Evolutionary conservation across 2,329 filamentous ascomycete genomes (phyloP).

Genomic region (Sporothrix sp.): DNA sequence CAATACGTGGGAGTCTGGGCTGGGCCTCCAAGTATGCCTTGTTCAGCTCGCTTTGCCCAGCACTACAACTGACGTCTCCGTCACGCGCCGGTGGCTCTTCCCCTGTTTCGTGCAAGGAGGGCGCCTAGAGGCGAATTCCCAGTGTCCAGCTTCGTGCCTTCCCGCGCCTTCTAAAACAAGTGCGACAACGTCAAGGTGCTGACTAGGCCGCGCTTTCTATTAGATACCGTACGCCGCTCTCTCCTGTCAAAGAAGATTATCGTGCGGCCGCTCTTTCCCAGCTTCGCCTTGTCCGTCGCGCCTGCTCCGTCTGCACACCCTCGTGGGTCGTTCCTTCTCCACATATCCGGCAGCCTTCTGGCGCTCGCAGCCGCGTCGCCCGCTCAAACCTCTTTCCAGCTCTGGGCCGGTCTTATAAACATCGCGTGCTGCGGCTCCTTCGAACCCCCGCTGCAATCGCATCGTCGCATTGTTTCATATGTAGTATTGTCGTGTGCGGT

Average conservation of each 20-base stretch:
- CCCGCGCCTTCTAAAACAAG: background rate
- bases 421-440: too few relatives aligned
- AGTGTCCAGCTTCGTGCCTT: conserved; percentile 4
- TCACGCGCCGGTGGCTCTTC: background rate
- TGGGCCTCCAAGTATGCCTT: background rate
- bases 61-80: background rate
- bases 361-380: too few relatives aligned
- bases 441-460: too few relatives aligned
- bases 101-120: background rate
- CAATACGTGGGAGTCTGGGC: too few relatives aligned
- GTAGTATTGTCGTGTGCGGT: background rate
- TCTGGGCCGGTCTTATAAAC: too few relatives aligned
- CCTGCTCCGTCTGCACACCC: background rate
- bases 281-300: background rate
- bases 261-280: background rate
- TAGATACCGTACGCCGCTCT: too few relatives aligned
- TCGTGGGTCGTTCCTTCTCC: background rate
- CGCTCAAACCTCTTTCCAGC: too few relatives aligned
- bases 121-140: conserved; percentile 4
- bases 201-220: background rate
- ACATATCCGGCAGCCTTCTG: background rate
- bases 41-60: background rate
- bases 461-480: background rate
- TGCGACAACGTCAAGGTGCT: background rate
- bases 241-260: too few relatives aligned